phyloP scores from a whole-genome alignment of 2,329 filamentous ascomycete species.

The Colletotrichum nymphaeae region DNA sequence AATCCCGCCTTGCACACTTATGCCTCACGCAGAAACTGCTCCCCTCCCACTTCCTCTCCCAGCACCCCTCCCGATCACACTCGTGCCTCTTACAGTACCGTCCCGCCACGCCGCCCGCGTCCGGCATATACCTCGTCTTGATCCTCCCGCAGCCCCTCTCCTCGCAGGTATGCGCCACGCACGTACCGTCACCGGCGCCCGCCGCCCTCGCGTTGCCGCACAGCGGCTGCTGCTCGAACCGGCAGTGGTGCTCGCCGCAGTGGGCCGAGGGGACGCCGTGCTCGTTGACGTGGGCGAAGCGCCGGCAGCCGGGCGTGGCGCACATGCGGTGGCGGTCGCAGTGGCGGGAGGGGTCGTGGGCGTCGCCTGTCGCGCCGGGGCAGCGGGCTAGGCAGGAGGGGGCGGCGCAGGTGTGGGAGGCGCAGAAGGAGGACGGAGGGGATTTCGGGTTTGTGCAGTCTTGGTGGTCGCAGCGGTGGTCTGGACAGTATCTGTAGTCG shows the following conservation, averaged over 20 bases:
- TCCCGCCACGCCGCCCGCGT: not conserved
- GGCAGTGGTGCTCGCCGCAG: conserved; percentile 45
- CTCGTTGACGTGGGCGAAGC: conserved; percentile 42
- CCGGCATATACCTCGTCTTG: not conserved
- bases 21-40: conserved; percentile 41
- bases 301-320: conserved; percentile 37
- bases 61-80: conserved; percentile 40
- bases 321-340: conserved; percentile 45
- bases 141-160: conserved; percentile 41
- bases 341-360: conserved; percentile 38
- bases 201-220: conserved; percentile 40
- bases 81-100: conserved; percentile 40
- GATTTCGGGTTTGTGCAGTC: conserved; percentile 38
- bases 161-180: conserved; percentile 37
- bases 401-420: conserved; percentile 43
- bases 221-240: conserved; percentile 35
- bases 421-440: conserved; percentile 38
- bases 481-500: conserved; percentile 41
- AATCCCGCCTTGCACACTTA: conserved; percentile 42
- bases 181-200: conserved; percentile 33
- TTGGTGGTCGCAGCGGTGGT: conserved; percentile 42
- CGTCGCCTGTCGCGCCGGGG: conserved; percentile 31
- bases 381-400: conserved; percentile 40
- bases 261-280: conserved; percentile 40
- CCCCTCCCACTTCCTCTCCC: conserved; percentile 36